Evolutionary conservation across 2,329 filamentous ascomycete species (phyloP).

Genomic region (Arthrobotrys sinensis): DNA sequence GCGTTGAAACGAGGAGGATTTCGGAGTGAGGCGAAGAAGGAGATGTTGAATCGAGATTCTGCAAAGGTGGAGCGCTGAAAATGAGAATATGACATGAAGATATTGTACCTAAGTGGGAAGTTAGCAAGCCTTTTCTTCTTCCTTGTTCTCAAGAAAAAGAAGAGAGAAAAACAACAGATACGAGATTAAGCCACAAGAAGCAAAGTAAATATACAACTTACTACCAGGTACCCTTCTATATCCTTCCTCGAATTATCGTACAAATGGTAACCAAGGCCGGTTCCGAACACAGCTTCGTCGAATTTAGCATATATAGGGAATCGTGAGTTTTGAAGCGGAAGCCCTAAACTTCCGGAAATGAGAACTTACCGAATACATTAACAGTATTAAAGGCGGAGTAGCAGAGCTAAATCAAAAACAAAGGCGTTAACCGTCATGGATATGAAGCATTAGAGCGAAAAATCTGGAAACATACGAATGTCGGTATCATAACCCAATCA

Average conservation of each 20-base stretch:
- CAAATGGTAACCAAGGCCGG: slow-evolving; percentile 47
- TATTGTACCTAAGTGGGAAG: slow-evolving; percentile 36
- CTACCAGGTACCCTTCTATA: slow-evolving; percentile 39
- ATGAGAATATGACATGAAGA: slow-evolving; percentile 49
- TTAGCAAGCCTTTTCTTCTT: neutral
- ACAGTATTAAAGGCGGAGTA: slow-evolving; percentile 43
- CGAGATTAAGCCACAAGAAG: neutral
- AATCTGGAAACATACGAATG: slow-evolving; percentile 37
- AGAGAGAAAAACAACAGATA: no score
- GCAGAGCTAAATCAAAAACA: slow-evolving; percentile 11
- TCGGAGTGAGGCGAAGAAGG: slow-evolving; percentile 46
- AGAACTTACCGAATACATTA: slow-evolving; percentile 36
- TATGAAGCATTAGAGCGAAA: neutral
- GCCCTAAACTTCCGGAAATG: neutral
- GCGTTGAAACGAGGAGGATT: slow-evolving; percentile 32
- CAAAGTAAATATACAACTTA: slow-evolving; percentile 15
- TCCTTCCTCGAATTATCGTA: slow-evolving; percentile 52
- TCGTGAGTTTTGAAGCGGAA: no score
- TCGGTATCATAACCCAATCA: slow-evolving; percentile 57
- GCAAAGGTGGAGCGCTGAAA: slow-evolving; percentile 50
- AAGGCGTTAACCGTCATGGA: neutral
- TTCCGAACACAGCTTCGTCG: slow-evolving; percentile 40
- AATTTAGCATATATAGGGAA: no score
- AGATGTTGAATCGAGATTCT: slow-evolving; percentile 56
- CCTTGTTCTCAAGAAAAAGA: no score